These are phyloP conservation scores for Aureobasidium melanogenum DNA, from an alignment of 2,329 filamentous ascomycete species.

Conservation along the genomic window DNA sequence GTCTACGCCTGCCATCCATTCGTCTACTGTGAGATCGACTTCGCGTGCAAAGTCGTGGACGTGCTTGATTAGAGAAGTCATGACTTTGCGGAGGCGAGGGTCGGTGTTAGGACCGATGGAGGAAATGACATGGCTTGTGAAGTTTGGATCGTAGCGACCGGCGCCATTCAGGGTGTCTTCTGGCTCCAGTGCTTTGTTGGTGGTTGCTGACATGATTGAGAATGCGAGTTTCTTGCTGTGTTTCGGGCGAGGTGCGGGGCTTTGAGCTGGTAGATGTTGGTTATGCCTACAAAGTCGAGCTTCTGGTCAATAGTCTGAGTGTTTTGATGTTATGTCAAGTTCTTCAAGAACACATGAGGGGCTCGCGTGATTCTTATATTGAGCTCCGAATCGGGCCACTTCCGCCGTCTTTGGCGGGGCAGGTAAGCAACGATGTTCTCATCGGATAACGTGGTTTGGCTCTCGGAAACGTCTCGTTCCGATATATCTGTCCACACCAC, in stretches of 20 bases:
- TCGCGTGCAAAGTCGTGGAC: constrained; percentile 53
- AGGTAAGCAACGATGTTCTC: not conserved
- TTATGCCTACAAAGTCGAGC: not conserved
- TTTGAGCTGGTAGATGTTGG: not conserved
- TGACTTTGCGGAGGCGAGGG: constrained; percentile 29
- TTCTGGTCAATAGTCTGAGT: no score
- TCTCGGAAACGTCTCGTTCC: not conserved
- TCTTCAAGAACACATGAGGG: not conserved
- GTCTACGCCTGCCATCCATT: constrained; percentile 49
- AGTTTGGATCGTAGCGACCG: constrained; percentile 21
- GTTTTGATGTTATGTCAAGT: not conserved
- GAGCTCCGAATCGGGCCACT: not conserved
- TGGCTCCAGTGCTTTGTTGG: not conserved
- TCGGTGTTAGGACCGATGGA: constrained; percentile 28
- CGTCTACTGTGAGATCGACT: constrained; percentile 49
- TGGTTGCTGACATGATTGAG: not conserved
- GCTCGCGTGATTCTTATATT: not conserved
- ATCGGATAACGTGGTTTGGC: not conserved
- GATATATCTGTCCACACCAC: not conserved
- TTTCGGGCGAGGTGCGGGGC: not conserved
- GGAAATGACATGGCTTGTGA: constrained; percentile 28
- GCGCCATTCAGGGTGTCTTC: constrained; percentile 10
- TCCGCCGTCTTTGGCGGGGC: not conserved
- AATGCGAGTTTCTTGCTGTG: not conserved
- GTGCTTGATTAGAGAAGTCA: constrained; percentile 44